These are phyloP conservation scores for Cutaneotrichosporon cyanovorans DNA, from an alignment of 1,284 basidiomycete genomes.

Conservation along the genomic window DNA sequence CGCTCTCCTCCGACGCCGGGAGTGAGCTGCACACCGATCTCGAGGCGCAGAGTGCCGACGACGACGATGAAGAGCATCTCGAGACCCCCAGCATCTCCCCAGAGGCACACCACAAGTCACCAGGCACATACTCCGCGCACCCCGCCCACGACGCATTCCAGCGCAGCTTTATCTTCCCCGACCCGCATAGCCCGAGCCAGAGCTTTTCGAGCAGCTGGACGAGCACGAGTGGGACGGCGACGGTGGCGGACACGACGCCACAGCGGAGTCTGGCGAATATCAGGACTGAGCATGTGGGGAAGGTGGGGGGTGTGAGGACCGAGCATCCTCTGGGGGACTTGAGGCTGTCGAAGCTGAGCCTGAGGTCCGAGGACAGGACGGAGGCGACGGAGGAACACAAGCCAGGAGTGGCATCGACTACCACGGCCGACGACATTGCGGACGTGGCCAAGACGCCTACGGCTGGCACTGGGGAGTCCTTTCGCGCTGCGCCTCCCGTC, in stretches of 20 bases:
- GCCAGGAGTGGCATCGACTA: neutral
- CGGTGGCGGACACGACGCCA: conserved; percentile 1
- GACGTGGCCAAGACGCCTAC: neutral
- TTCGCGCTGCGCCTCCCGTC: neutral
- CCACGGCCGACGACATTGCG: neutral
- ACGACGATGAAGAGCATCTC: neutral
- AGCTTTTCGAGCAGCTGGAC: neutral
- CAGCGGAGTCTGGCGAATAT: conserved; percentile 1
- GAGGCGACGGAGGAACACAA: neutral
- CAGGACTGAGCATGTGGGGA: neutral
- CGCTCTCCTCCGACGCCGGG: conserved; percentile 2
- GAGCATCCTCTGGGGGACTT: too few relatives aligned
- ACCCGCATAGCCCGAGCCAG: conserved; percentile 9
- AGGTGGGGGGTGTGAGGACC: too few relatives aligned
- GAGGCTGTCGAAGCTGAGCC: neutral
- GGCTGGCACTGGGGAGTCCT: neutral
- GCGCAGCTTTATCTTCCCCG: conserved; percentile 17
- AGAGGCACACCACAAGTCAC: neutral
- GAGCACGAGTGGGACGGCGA: neutral
- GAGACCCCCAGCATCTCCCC: neutral
- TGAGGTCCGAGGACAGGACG: neutral
- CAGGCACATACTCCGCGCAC: conserved; percentile 1
- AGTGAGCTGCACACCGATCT: neutral
- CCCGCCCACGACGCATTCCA: conserved; percentile 6
- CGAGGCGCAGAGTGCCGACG: neutral